Evolutionary conservation across 73 alveolate species (phyloP), one percentile per base, ranked within the genome.

Genomic region (Tetrahymena borealis): DNA sequence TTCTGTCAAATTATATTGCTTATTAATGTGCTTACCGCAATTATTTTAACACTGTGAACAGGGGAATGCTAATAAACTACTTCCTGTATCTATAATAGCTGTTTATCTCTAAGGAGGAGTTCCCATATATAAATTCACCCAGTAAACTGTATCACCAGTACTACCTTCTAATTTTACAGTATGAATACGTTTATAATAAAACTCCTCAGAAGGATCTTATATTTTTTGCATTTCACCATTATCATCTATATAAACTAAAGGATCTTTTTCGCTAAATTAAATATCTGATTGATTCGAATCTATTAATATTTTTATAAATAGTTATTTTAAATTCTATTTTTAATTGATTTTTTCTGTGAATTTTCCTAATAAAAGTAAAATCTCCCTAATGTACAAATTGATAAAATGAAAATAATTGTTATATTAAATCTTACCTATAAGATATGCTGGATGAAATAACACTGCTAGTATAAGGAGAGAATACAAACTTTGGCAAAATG

Each of bases 81-180:
- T 91, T 28, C 99, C 99, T 24, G 99, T 98, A 90, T 97, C 99
- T 24, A 98, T 93, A 40, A 98, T 98, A 41, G 97, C 96, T 10
- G 99, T 91, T 93, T 98, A 97, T 38, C 90, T 93, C 92, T 95
- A 77, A 78, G 93, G 95, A 40, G 96, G 96, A 33, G 94, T 79
- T 32, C 99, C 99, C 40, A 98, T 95, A 92, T 96, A 96, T 60
- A 60, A 60, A 60, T 60, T 60, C 3, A 60, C 85, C 85, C 85
- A 60, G 28, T 60, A 60, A 60, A 60, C 85, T n/a, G 85, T 60
- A 10, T 60, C 85, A 5, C 85, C 85, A 24, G 85, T 60, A n/a
- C 85, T 60, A 60, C 85, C 85, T 60, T 60, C 85, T 28, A 60
- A 60, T 60, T 60, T 24, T 24, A 60, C 85, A 5, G 85, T 60